phyloP scores from a whole-genome alignment of 306 rosid genomes.

The Gastrolobium villosum region DNA sequence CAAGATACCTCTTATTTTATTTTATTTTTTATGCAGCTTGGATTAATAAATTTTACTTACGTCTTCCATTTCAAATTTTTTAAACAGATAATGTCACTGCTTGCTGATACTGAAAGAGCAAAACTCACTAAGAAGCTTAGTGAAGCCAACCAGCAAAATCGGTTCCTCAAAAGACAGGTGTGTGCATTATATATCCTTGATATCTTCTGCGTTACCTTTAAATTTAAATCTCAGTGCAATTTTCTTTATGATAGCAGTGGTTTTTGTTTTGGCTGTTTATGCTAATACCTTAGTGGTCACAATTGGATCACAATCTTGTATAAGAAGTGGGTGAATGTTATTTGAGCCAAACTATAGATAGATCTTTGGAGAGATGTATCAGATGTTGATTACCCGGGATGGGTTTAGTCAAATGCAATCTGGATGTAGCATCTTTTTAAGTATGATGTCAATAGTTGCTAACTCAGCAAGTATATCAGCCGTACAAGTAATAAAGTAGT shows the following conservation, averaged over 20 bases:
- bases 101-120: conserved; percentile 78
- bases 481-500: no score
- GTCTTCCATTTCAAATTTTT: conserved; percentile 25
- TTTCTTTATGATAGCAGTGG: conserved; percentile 28
- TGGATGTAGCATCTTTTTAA: conserved; percentile 38
- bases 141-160: conserved; percentile 93
- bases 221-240: conserved; percentile 28
- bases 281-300: not conserved
- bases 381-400: not conserved
- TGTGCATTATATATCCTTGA: conserved; percentile 27
- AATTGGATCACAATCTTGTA: conserved; percentile 34
- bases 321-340: conserved; percentile 6
- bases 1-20: not conserved
- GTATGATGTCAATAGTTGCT: not conserved
- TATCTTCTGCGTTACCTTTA: conserved; percentile 34
- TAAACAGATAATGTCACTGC: conserved; percentile 68
- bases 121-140: conserved; percentile 81
- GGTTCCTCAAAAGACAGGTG: conserved; percentile 96
- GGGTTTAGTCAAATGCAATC: conserved; percentile 21
- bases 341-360: conserved; percentile 22
- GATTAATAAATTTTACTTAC: conserved; percentile 35
- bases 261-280: conserved; percentile 33
- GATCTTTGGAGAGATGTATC: not conserved
- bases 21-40: conserved; percentile 10
- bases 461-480: no score